These are phyloP conservation scores for Gossypium rotundifolium DNA, from an alignment of 345 rosid species.

Conservation along the genomic window DNA sequence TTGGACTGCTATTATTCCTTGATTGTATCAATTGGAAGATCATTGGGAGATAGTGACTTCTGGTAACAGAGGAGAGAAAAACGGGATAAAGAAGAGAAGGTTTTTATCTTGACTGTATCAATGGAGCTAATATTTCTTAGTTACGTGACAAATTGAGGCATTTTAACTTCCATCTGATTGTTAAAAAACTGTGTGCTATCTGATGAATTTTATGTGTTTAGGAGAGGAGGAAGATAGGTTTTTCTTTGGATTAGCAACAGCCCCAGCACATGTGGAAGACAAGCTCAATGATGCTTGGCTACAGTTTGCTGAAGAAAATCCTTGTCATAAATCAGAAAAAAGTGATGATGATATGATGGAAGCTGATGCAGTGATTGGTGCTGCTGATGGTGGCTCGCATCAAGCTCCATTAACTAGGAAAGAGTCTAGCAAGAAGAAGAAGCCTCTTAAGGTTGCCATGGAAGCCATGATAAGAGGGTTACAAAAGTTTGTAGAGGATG, in stretches of 20 bases:
- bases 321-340: conserved; percentile 34
- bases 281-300: conserved; percentile 90
- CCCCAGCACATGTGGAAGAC: conserved; percentile 95
- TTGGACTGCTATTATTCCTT: no score
- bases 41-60: no score
- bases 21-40: no score
- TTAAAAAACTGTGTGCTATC: neutral
- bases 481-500: conserved; percentile 44
- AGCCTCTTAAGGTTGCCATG: conserved; percentile 58
- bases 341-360: conserved; percentile 22
- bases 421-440: conserved; percentile 31
- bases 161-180: neutral
- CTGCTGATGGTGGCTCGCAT: conserved; percentile 54
- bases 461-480: conserved; percentile 91
- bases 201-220: neutral
- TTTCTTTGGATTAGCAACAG: conserved; percentile 97
- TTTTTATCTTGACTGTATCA: neutral
- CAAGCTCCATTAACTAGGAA: conserved; percentile 22
- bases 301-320: conserved; percentile 68
- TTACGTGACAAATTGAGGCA: neutral
- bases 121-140: neutral
- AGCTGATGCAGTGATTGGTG: conserved; percentile 38
- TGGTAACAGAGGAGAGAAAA: neutral
- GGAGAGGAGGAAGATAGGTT: conserved; percentile 48
- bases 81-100: neutral